These are phyloP conservation scores for Sclerotinia subarctica DNA, from an alignment of 2,329 filamentous ascomycete species.

Conservation along the genomic window DNA sequence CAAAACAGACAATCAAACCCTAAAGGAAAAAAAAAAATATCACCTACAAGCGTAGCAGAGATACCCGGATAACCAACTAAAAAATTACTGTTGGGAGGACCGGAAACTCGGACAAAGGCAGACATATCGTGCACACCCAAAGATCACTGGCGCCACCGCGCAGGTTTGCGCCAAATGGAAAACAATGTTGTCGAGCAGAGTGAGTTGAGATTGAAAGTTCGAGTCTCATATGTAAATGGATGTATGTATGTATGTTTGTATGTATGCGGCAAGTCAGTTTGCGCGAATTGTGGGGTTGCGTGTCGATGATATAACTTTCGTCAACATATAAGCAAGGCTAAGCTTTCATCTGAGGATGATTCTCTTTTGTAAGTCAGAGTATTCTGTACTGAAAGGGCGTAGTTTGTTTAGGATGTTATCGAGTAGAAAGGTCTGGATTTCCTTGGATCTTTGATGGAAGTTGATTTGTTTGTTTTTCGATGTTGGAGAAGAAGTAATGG, in stretches of 20 bases:
- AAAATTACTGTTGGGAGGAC: conserved; percentile 95
- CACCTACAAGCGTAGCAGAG: conserved; percentile 88
- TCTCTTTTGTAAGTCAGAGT: background rate
- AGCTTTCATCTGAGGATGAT: conserved; percentile 21
- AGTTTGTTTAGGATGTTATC: background rate
- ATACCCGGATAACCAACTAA: conserved; percentile 97
- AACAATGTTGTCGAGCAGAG: conserved; percentile 28
- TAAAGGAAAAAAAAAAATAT: conserved; percentile 12
- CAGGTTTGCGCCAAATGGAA: conserved; percentile 33
- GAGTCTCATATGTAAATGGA: conserved; percentile 17
- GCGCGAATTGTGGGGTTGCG: conserved; percentile 19
- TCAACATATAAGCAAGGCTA: conserved; percentile 36
- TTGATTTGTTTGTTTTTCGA: background rate
- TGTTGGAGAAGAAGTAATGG: background rate
- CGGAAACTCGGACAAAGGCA: conserved; percentile 92
- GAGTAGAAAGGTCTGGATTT: background rate
- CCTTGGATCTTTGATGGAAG: background rate
- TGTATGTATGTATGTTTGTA: conserved; percentile 23
- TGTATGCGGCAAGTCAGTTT: conserved; percentile 16
- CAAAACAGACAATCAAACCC: conserved; percentile 22
- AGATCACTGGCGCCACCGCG: conserved; percentile 37
- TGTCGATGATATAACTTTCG: conserved; percentile 21
- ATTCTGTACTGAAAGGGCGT: background rate
- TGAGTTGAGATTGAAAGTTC: conserved; percentile 17
- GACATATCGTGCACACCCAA: conserved; percentile 50